Evolutionary conservation across 257 asterid genomes (phyloP).

Genomic region (Solanum neorickii): DNA sequence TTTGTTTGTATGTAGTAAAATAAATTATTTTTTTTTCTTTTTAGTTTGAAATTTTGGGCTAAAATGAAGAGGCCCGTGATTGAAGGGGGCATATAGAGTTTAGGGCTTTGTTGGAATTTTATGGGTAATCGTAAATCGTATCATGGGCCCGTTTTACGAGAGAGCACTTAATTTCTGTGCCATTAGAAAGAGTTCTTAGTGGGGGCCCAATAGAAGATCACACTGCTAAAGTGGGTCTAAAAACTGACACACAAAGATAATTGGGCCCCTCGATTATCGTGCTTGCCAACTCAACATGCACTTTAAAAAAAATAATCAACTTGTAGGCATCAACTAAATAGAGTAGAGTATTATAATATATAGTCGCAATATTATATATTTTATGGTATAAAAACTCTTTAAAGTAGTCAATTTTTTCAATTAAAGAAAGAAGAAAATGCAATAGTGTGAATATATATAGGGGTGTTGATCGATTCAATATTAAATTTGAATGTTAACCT

Average conservation of each 20-base stretch:
- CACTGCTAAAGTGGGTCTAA: background rate
- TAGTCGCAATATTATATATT: background rate
- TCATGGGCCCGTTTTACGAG: conserved; percentile 5
- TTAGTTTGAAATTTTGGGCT: background rate
- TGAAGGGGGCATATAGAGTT: background rate
- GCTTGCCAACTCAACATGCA: conserved; percentile 11
- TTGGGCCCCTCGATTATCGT: conserved; percentile 8
- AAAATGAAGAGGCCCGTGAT: background rate
- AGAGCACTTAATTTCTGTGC: conserved; percentile 7
- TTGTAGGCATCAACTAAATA: background rate
- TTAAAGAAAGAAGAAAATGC: background rate
- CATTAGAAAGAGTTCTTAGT: background rate
- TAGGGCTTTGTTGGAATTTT: conserved; percentile 9
- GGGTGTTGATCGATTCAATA: background rate
- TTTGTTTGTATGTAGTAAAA: too few species aligned
- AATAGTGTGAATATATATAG: background rate
- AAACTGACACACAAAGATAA: background rate
- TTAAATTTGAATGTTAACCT: background rate
- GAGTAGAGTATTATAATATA: background rate
- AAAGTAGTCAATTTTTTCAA: background rate
- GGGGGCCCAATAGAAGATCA: conserved; percentile 4
- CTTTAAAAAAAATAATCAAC: background rate
- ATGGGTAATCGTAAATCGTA: conserved; percentile 21
- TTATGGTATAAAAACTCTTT: background rate
- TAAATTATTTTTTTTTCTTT: too few species aligned